Evolutionary conservation across 2,329 filamentous ascomycete genomes (phyloP), one percentile per base, ranked within the genome.

Genomic region (Aspergillus sp.): DNA sequence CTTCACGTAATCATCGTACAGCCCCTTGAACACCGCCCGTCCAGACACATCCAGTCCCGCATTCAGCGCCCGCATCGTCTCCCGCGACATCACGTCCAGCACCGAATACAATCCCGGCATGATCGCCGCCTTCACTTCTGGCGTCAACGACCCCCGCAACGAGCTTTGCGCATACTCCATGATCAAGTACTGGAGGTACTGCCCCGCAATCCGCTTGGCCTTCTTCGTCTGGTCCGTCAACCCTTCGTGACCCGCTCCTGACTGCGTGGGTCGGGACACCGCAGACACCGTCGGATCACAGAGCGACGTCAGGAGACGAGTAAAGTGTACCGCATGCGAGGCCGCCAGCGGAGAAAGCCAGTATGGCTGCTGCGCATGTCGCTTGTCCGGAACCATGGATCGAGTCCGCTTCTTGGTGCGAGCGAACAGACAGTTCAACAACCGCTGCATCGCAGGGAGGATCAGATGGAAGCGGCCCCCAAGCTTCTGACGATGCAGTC

Each of bases 391-490:
- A 19, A 64, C 57, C 20, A 60, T 59, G 21, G 67, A 61, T 42
- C 66, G 63, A 36, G 58, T 63, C 38, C 66, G 61, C 57, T 71
- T 71, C 40, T 64, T 65, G 48, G 74, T 74, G 13, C 75, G 77
- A 4, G 72, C 74, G 66, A 85, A 85, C 10, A 87, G 75, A 47
- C 78, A 80, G 49, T 75, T 72, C 2, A 86, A 67, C 1, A 87
- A 75, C 11, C 69, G 69, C 59, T 84, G 80, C 52, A 87, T 74
- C 11, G 81, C 71, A 0, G 77, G 75, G 5, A 85, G 68, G 14
- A 87, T 68, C 10, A 87, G 71, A 60, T 87, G 83, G 68, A 81
- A 81, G 20, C 84, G 81, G 6, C 83, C 83, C 32, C 81, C 79
- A 9, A 87, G 71, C 40, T 82, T 81, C 14, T 78, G 72, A 19